Base-by-base conservation (phyloP, 176 grass and related monocot species). In the Musa itinerans region DNA sequence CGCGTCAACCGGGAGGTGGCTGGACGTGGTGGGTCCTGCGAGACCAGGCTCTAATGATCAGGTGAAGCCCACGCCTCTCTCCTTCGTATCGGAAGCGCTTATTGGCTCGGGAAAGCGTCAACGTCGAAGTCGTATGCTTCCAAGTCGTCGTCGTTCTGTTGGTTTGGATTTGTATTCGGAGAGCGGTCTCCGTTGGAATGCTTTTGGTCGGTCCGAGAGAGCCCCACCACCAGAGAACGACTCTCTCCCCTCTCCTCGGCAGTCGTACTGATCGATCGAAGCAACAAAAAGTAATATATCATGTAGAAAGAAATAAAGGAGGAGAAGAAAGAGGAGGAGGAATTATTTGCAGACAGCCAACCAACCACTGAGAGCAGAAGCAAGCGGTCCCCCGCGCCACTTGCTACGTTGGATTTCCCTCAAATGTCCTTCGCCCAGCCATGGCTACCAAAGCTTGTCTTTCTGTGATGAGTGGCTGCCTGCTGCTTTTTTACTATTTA, bases 131-230 rank as follows among this genome's bases (percentile, higher is more conserved):
- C 14, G 16, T 17, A 11, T 17, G 11, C 16, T 58, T 53, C 74
- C 74, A 17, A 49, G 83, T 89, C 66, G 61, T 26, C 57, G 22
- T 65, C 13, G 21, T 26, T 75, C 80, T 80, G 52, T 78, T 63
- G 49, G 50, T 79, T 81, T 71, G 79, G 82, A 24, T 80, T 84
- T 87, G 75, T 81, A 86, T 89, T 87, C 81, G 84, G 89, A 83
- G 92, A 78, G 89, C 52, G 57, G 89, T 89, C 92, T 48, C 68
- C 59, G 50, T 87, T 80, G 0, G 79, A 91, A 84, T 81, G 88
- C 82, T 89, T 85, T 6, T 9, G 89, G 84, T 90, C 88, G 79
- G 85, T 89, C 73, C 64, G 74, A 66, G 78, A 70, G 27, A 72
- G 79, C 49, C 81, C 79, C 54, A 26, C 55, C 75, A 21, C 17